Evolutionary conservation across 352 stramenopile genomes (phyloP).

Genomic region (Stramenopiles sp.): DNA sequence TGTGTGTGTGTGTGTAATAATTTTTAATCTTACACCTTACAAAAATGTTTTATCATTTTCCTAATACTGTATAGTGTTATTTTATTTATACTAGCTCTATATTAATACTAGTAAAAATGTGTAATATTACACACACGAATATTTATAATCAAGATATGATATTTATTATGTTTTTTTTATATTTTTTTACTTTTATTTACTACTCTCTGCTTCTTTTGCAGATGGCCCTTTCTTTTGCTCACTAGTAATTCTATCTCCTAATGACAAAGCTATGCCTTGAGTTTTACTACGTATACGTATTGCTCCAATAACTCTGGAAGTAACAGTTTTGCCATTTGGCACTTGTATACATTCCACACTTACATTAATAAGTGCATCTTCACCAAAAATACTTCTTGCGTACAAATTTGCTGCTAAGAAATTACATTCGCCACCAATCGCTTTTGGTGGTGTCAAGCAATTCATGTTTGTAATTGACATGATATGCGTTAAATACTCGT

Average conservation of each 20-base stretch:
- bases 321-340: slow-evolving; percentile 83
- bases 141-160: too few species aligned
- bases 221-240: slow-evolving; percentile 46
- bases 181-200: too few species aligned
- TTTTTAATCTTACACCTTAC: too few species aligned
- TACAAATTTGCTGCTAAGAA: slow-evolving; percentile 82
- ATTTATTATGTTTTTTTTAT: too few species aligned
- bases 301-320: slow-evolving; percentile 48
- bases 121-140: too few species aligned
- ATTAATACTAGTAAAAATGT: too few species aligned
- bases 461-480: slow-evolving; percentile 96
- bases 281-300: slow-evolving; percentile 98
- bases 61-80: too few species aligned
- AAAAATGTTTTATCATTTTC: too few species aligned
- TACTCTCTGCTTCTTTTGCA: not conserved
- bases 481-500: slow-evolving; percentile 93
- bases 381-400: slow-evolving; percentile 70
- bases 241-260: slow-evolving; percentile 93
- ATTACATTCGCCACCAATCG: slow-evolving; percentile 59
- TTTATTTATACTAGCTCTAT: too few species aligned
- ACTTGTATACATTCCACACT: slow-evolving; percentile 93
- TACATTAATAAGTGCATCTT: slow-evolving; percentile 97
- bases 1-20: too few species aligned
- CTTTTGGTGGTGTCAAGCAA: slow-evolving; percentile 80
- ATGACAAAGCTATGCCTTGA: slow-evolving; percentile 94